A percentile compares a stretch with the other conserved stretches of the same genome.
Evolutionary conservation across 2,329 filamentous ascomycete genomes (phyloP).

Genomic region (Penicillium brevicompactum): DNA sequence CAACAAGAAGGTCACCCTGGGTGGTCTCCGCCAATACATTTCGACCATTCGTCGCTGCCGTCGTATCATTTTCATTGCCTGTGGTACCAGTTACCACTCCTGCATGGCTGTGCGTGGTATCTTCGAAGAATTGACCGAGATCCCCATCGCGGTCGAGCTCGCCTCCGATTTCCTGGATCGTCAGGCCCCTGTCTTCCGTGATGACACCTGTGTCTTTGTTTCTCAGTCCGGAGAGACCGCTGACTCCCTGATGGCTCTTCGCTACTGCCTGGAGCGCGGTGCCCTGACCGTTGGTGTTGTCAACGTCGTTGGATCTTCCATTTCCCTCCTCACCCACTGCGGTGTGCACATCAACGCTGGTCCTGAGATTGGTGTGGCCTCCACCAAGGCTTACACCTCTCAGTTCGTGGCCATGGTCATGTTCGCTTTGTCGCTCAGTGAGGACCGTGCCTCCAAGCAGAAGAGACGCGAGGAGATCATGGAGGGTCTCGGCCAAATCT

Average conservation of each 20-base stretch:
- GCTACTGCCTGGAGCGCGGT: conserved; percentile 97
- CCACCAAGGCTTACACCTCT: conserved; percentile 98
- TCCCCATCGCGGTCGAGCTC: conserved; percentile 94
- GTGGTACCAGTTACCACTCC: conserved; percentile 96
- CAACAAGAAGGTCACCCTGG: conserved; percentile 94
- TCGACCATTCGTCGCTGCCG: conserved; percentile 94
- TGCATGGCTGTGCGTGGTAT: conserved; percentile 99
- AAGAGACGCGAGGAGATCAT: conserved; percentile 94
- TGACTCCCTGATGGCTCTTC: conserved; percentile 93
- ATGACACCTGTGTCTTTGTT: conserved; percentile 98
- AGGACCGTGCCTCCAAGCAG: conserved; percentile 94
- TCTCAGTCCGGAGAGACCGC: conserved; percentile 99
- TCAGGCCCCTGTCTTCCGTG: conserved; percentile 96
- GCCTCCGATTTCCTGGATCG: conserved; percentile 98
- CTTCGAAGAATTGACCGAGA: conserved; percentile 97
- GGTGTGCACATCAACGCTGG: conserved; percentile 99
- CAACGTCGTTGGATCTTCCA: conserved; percentile 97
- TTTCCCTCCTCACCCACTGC: conserved; percentile 97
- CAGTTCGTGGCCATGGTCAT: conserved; percentile 99
- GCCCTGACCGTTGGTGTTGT: conserved; percentile 97
- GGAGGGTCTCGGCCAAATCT: conserved; percentile 84
- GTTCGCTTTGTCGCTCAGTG: conserved; percentile 94
- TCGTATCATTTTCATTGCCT: conserved; percentile 98
- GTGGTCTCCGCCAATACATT: conserved; percentile 95
- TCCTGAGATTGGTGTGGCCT: conserved; percentile 97